These are phyloP conservation scores for Plasmodium malariae DNA, from an alignment of 169 alveolate genomes.

Conservation along the genomic window DNA sequence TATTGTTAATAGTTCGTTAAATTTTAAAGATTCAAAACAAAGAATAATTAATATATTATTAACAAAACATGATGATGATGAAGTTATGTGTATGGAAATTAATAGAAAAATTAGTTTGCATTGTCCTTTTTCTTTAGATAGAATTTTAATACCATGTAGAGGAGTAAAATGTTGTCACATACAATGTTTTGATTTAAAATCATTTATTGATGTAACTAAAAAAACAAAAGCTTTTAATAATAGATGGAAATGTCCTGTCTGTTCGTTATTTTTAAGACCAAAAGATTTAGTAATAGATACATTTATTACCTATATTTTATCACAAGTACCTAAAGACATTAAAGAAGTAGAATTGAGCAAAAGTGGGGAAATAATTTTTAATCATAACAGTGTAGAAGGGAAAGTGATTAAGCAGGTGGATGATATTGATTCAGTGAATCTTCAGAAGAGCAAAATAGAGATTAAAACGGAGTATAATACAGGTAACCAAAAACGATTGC, in stretches of 20 bases:
- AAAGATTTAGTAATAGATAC: slow-evolving; percentile 89
- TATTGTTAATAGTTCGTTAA: slow-evolving; percentile 76
- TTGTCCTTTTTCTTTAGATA: slow-evolving; percentile 89
- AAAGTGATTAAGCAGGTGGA: slow-evolving; percentile 40
- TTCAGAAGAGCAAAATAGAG: slow-evolving; percentile 21
- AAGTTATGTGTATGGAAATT: slow-evolving; percentile 88
- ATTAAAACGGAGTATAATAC: slow-evolving; percentile 36
- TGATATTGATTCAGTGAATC: slow-evolving; percentile 12
- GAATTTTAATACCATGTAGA: slow-evolving; percentile 92
- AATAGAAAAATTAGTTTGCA: slow-evolving; percentile 83
- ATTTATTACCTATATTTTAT: slow-evolving; percentile 84
- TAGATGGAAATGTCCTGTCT: slow-evolving; percentile 95
- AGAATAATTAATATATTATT: slow-evolving; percentile 78
- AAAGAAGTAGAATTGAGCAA: slow-evolving; percentile 78
- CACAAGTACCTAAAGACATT: slow-evolving; percentile 78
- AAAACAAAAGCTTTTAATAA: slow-evolving; percentile 93
- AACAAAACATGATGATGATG: slow-evolving; percentile 86
- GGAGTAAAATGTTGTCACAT: slow-evolving; percentile 92
- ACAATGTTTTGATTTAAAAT: slow-evolving; percentile 93
- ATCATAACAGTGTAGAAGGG: slow-evolving; percentile 5
- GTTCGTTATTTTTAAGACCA: slow-evolving; percentile 91
- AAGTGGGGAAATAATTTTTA: slow-evolving; percentile 59
- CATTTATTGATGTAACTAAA: slow-evolving; percentile 90
- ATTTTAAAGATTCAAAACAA: slow-evolving; percentile 74
- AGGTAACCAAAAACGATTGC: no score